phyloP scores from a whole-genome alignment of 75 land plant genomes.

The Pinus albicaulis region DNA sequence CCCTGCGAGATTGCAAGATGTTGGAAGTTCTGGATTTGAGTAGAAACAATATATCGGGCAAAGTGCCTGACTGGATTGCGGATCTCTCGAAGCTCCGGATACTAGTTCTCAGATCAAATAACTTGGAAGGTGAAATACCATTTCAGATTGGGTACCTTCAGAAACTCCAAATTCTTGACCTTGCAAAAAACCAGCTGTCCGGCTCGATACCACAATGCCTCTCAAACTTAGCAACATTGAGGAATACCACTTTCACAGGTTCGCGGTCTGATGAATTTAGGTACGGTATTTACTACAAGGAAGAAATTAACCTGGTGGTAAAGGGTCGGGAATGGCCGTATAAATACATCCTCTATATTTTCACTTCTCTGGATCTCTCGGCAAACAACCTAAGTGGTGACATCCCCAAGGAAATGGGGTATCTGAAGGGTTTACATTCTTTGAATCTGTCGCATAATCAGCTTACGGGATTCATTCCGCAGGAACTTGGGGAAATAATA shows the following conservation, averaged over 20 bases:
- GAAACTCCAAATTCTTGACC: constrained; percentile 4
- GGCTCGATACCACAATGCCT: neutral
- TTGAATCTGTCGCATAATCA: constrained; percentile 7
- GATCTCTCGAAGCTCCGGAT: neutral
- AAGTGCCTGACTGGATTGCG: neutral
- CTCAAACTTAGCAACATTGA: neutral
- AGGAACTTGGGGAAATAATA: neutral
- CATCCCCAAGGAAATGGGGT: neutral
- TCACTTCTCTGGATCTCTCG: constrained; percentile 4
- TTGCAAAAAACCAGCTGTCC: neutral
- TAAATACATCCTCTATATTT: neutral
- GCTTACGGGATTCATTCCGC: neutral
- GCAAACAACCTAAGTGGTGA: constrained; percentile 7
- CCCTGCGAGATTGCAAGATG: neutral
- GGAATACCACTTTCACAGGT: neutral
- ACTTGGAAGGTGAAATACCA: neutral
- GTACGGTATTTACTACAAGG: neutral
- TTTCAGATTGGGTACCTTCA: neutral
- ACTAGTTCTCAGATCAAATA: neutral
- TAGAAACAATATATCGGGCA: neutral
- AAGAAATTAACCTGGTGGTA: neutral
- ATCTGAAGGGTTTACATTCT: neutral
- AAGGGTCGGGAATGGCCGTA: neutral
- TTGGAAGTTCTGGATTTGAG: neutral
- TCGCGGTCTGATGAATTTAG: neutral